Evolutionary conservation across 768 basidiomycete species (phyloP).

Genomic region (Mycena filopes): DNA sequence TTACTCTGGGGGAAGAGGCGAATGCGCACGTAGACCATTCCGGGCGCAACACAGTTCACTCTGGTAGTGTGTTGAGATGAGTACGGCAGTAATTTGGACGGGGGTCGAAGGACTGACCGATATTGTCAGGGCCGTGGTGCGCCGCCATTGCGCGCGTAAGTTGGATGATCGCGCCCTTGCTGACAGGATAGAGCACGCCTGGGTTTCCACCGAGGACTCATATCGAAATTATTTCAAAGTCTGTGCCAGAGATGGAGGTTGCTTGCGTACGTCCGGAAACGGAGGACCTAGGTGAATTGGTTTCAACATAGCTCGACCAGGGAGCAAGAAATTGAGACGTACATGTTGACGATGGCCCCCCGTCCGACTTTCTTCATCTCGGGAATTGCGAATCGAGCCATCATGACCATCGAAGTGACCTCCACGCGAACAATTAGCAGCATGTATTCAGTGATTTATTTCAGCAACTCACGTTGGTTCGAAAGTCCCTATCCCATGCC

Average conservation of each 20-base stretch:
- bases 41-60: conserved; percentile 33
- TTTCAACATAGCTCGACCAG: background rate
- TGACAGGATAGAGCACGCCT: conserved; percentile 53
- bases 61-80: background rate
- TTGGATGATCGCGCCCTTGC: conserved; percentile 55
- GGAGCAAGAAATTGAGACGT: background rate
- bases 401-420: conserved; percentile 56
- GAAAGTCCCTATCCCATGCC: conserved; percentile 44
- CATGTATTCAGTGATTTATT: background rate
- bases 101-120: conserved; percentile 44
- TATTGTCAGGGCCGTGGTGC: conserved; percentile 52
- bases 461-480: conserved; percentile 23
- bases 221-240: background rate
- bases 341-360: conserved; percentile 54
- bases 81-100: too few species aligned
- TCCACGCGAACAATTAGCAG: background rate
- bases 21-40: conserved; percentile 45
- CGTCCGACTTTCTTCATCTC: conserved; percentile 54
- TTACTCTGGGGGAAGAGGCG: background rate
- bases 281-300: conserved; percentile 12
- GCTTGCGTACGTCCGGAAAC: conserved; percentile 31
- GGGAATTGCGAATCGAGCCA: conserved; percentile 54
- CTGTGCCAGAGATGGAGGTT: too few species aligned
- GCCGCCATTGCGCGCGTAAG: conserved; percentile 58
- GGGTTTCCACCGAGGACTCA: conserved; percentile 47